Base-by-base conservation (phyloP, 805 yeast genomes). In the Spathaspora arborariae region DNA sequence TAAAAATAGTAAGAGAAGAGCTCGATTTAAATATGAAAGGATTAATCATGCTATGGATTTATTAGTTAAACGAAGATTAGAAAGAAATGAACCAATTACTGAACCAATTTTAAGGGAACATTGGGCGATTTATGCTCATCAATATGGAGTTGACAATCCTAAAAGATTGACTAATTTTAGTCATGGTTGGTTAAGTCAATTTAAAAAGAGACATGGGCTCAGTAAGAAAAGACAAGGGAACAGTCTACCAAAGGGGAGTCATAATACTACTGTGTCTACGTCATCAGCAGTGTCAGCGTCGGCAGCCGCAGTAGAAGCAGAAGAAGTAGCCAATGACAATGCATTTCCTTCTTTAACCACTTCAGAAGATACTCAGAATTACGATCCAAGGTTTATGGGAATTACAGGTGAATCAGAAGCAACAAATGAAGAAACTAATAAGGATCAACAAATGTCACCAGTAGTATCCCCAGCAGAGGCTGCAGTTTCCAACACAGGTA, bases 181-280 rank as follows among this genome's bases (percentile, higher is more conserved):
- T 52, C 84, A 80, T 57, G 86, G 86, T 7, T 81, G 85, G 85
- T 60, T 81, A 38, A 67, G 78, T 10, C 82, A 78, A 54, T 81
- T 81, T 60, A 81, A 81, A 58, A 80, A 77, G 52, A 62, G 84
- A 42, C 83, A 80, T 54, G 82, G 78, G 1, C 59, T 78, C 37
- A 66, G 67, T 51, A 65, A 61, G 51, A 57, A 63, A 39, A 51
- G 66, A 44, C 60, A 62, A 67, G 34, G 52, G 15, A 39, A 50
- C 20, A 13, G 26, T 11, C 42, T 35, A 13, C 20, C 11, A 9
- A 40, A 19, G 16, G 21, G n/a, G 2, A 20, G 13, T 13, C 8
- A 5, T 11, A 19, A 16, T 10, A 20, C 20, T 20, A 27, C 42
- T 18, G n/a, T 37, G 41, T 11, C 44, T 8, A 44, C 35, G 3